phyloP scores from a whole-genome alignment of 345 rosid species.

The Acer campestre region DNA sequence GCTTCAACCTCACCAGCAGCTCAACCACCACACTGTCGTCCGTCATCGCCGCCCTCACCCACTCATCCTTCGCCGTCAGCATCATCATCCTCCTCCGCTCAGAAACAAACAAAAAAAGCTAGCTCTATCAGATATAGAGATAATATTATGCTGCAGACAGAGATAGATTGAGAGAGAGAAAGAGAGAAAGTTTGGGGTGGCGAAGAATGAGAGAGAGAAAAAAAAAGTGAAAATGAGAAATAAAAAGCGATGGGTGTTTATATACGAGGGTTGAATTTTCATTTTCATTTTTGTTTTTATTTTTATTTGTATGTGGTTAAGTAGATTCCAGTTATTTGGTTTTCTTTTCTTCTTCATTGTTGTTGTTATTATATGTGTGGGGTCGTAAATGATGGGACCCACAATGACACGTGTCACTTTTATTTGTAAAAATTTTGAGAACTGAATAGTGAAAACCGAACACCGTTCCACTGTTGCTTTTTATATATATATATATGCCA shows the following conservation, averaged over 20 bases:
- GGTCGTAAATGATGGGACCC: constrained; percentile 7
- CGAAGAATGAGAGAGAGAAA: constrained; percentile 24
- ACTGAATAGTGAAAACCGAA: constrained; percentile 19
- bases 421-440: constrained; percentile 1
- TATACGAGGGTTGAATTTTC: constrained; percentile 25
- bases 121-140: not conserved
- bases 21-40: constrained; percentile 67
- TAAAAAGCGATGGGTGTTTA: constrained; percentile 20
- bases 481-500: not conserved
- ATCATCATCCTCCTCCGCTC: constrained; percentile 3
- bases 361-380: constrained; percentile 1
- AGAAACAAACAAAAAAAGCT: not conserved
- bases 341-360: constrained; percentile 18
- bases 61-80: constrained; percentile 52
- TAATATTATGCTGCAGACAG: not conserved
- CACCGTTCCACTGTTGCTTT: not conserved
- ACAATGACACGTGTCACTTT: constrained; percentile 28
- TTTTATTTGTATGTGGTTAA: constrained; percentile 23
- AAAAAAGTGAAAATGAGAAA: constrained; percentile 19
- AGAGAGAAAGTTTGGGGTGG: constrained; percentile 18
- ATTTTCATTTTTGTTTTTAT: not conserved
- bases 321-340: constrained; percentile 41
- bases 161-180: constrained; percentile 5
- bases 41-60: constrained; percentile 75
- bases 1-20: constrained; percentile 59